A percentile compares a stretch with the other conserved stretches of the same genome.
These are phyloP conservation scores for Dioscorea cayenensis DNA, from an alignment of 116 monocot species.

Conservation along the genomic window DNA sequence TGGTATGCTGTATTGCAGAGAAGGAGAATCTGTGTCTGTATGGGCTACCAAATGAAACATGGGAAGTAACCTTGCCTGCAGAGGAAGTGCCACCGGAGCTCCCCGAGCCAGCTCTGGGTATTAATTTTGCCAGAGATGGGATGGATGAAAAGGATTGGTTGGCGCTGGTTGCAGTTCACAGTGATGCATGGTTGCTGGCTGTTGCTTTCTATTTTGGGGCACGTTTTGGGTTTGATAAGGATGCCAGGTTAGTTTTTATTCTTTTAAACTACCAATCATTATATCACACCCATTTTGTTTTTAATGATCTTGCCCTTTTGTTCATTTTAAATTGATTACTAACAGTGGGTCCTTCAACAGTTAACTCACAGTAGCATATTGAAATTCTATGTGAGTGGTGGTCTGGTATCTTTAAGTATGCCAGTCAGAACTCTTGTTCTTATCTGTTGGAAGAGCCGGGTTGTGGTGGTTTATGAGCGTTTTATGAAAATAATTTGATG, in stretches of 20 bases:
- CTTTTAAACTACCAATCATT: neutral
- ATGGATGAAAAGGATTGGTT: slow-evolving; percentile 55
- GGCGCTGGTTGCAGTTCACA: slow-evolving; percentile 51
- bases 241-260: slow-evolving; percentile 22
- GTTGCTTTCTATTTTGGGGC: slow-evolving; percentile 54
- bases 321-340: neutral
- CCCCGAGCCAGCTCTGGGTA: slow-evolving; percentile 44
- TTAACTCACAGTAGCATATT: neutral
- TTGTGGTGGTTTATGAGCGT: neutral
- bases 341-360: neutral
- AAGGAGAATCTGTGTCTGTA: slow-evolving; percentile 47
- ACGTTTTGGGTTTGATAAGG: slow-evolving; percentile 42
- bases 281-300: too few species aligned
- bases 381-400: neutral
- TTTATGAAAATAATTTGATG: neutral
- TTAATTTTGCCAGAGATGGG: slow-evolving; percentile 54
- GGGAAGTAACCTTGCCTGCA: slow-evolving; percentile 46
- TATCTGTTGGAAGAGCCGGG: neutral
- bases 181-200: slow-evolving; percentile 48
- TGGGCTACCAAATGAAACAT: slow-evolving; percentile 47
- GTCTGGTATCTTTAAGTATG: neutral
- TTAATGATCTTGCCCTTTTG: too few species aligned
- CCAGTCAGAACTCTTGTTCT: neutral
- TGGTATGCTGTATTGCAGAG: slow-evolving; percentile 15
- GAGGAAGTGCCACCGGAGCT: slow-evolving; percentile 52